These are phyloP conservation scores for Myotisia sp. DNA, from an alignment of 2,329 filamentous ascomycete species.

Conservation along the genomic window DNA sequence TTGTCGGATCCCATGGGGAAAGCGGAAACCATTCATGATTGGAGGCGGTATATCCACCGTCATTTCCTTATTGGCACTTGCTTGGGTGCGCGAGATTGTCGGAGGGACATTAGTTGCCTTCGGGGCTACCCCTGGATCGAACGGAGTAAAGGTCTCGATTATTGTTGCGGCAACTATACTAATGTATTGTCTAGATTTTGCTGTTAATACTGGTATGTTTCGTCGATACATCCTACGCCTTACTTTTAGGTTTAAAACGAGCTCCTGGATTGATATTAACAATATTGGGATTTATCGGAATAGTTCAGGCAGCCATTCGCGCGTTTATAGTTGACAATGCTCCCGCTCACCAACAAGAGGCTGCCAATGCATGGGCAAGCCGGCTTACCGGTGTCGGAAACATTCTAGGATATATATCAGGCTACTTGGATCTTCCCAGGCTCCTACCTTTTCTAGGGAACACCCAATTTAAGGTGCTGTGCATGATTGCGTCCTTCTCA, in stretches of 20 bases:
- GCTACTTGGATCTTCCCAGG: slow-evolving; percentile 64
- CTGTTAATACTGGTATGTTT: slow-evolving; percentile 70
- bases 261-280: not conserved
- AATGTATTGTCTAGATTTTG: slow-evolving; percentile 83
- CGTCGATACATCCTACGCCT: not conserved
- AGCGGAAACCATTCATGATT: slow-evolving; percentile 69
- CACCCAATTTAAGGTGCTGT: slow-evolving; percentile 86
- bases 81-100: slow-evolving; percentile 62
- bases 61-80: slow-evolving; percentile 52
- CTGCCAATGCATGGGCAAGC: slow-evolving; percentile 88
- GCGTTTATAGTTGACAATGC: slow-evolving; percentile 90
- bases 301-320: slow-evolving; percentile 77
- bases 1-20: slow-evolving; percentile 60
- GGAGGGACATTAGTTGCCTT: slow-evolving; percentile 54
- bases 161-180: slow-evolving; percentile 71
- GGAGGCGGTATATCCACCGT: slow-evolving; percentile 54
- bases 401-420: slow-evolving; percentile 77
- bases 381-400: slow-evolving; percentile 77
- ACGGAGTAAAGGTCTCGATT: slow-evolving; percentile 48
- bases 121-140: slow-evolving; percentile 51
- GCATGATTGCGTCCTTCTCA: slow-evolving; percentile 64
- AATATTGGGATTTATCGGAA: slow-evolving; percentile 10
- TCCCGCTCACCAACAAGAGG: slow-evolving; percentile 82
- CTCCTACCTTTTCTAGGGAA: slow-evolving; percentile 67
- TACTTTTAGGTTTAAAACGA: not conserved